Evolutionary conservation across 1,284 basidiomycete species (phyloP), one percentile per base, ranked within the genome.

Genomic region (Thelephora terrestris): DNA sequence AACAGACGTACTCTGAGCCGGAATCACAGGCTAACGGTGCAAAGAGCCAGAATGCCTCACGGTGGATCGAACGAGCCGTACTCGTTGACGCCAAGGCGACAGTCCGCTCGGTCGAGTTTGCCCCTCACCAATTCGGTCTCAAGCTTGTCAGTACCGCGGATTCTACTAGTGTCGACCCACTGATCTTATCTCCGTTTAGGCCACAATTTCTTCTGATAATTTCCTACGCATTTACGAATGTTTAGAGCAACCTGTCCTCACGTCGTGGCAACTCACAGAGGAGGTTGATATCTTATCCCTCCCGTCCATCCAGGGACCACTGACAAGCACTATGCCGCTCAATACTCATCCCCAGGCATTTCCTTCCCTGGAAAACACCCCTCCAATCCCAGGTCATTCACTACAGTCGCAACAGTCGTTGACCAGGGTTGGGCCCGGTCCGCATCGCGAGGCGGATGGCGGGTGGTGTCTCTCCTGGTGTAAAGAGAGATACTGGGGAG

Each of bases 401-500:
- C 62, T 82, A 7, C 78, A 79, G 49, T 80, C 80, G 56, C 71
- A 74, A 27, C 69, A 76, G 37, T 51, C 61, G n/a, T 66, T 68
- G 12, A 61, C 60, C 16, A 66, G 78, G 37, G 68, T 75, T n/a
- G 78, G 78, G 0, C 53, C 72, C 16, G 81, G 81, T 0, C 29
- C 29, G 3, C 79, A 78, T 54, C 70, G 79, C 27, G 87, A 89
- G 62, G 89, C 89, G 1, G 84, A 90, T 51, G 91, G 91, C 7
- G 93, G 89, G 0, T 96, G 92, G 91, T 85, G 83, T 52, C 64
- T 97, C 40, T 86, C 85, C 18, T 97, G 92, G 91, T 96, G 92
- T 64, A 89, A 90, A 59, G 93, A 97, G 57, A 74, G 78, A 51
- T 94, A 91, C 65, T 94, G 91, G 91, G 92, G 93, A 1, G 87